A percentile compares a stretch with the other conserved stretches of the same genome.
These are phyloP conservation scores for Teunomyces kruisii DNA, from an alignment of 805 yeast species.

Conservation along the genomic window DNA sequence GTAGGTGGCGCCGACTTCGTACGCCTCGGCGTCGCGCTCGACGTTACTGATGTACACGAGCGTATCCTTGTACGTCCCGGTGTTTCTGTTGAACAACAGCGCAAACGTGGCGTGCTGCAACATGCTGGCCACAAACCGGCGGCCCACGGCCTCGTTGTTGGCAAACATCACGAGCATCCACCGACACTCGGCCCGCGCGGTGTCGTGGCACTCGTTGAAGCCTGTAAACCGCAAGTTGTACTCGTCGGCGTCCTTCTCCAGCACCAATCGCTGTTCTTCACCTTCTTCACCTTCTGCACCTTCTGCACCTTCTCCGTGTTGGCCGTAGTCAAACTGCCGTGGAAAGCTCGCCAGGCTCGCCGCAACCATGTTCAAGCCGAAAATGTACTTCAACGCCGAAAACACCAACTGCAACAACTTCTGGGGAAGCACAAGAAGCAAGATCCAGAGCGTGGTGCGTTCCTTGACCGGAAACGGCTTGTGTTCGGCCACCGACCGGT, in stretches of 20 bases:
- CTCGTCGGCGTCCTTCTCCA: conserved; percentile 2
- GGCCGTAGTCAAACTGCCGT: conserved; percentile 24
- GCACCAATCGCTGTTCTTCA: background rate
- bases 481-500: conserved; percentile 26
- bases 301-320: background rate
- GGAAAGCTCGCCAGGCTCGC: conserved; percentile 17
- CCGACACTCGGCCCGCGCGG: conserved; percentile 24
- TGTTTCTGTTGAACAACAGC: conserved; percentile 15
- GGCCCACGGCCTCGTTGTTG: conserved; percentile 23
- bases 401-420: conserved; percentile 43
- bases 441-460: conserved; percentile 36
- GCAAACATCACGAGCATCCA: conserved; percentile 37
- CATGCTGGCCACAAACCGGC: conserved; percentile 16
- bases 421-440: conserved; percentile 57
- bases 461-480: background rate
- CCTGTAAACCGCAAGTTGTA: conserved; percentile 13
- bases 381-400: conserved; percentile 29
- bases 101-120: conserved; percentile 16
- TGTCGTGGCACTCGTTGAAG: conserved; percentile 32
- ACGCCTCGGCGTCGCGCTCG: conserved; percentile 34
- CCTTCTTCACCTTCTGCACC: background rate
- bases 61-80: conserved; percentile 29
- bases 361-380: conserved; percentile 14
- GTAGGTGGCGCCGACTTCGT: conserved; percentile 36
- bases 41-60: conserved; percentile 31